Conservation (phyloP, 2,329 filamentous ascomycete species). For the Rhinocladiella mackenziei region DNA sequence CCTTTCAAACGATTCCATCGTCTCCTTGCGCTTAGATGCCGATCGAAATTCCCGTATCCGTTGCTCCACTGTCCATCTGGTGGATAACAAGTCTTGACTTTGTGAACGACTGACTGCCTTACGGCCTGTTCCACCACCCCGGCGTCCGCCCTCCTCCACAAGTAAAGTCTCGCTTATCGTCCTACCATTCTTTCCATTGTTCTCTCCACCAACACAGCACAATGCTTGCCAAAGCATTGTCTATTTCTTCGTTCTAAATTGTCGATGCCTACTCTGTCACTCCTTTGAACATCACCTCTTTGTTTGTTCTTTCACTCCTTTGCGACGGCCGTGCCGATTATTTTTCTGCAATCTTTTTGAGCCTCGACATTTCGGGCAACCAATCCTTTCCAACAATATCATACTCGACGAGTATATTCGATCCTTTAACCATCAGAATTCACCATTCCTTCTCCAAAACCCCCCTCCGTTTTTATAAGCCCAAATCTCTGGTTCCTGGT, state of each 20-base stretch:
- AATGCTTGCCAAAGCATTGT: slow-evolving; percentile 27
- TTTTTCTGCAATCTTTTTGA: slow-evolving; percentile 8
- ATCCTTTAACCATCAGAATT: slow-evolving; percentile 7
- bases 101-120: slow-evolving; percentile 7
- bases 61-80: slow-evolving; percentile 20
- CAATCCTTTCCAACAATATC: slow-evolving; percentile 15
- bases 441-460: background rate
- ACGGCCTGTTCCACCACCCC: slow-evolving; percentile 6
- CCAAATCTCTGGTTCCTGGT: background rate
- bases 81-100: slow-evolving; percentile 18
- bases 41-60: slow-evolving; percentile 25
- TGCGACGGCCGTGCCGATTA: slow-evolving; percentile 12
- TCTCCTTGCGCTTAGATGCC: slow-evolving; percentile 27
- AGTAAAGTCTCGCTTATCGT: slow-evolving; percentile 23
- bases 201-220: slow-evolving; percentile 16
- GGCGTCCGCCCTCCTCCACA: slow-evolving; percentile 11
- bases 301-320: slow-evolving; percentile 23
- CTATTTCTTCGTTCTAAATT: slow-evolving; percentile 19
- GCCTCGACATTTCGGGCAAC: slow-evolving; percentile 12
- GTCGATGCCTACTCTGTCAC: slow-evolving; percentile 23
- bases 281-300: slow-evolving; percentile 22
- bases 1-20: slow-evolving; percentile 11
- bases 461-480: background rate
- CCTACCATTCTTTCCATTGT: slow-evolving; percentile 21
- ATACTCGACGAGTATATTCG: slow-evolving; percentile 15